Conservation (phyloP, 805 yeast species). For the Candida mattraensis region DNA sequence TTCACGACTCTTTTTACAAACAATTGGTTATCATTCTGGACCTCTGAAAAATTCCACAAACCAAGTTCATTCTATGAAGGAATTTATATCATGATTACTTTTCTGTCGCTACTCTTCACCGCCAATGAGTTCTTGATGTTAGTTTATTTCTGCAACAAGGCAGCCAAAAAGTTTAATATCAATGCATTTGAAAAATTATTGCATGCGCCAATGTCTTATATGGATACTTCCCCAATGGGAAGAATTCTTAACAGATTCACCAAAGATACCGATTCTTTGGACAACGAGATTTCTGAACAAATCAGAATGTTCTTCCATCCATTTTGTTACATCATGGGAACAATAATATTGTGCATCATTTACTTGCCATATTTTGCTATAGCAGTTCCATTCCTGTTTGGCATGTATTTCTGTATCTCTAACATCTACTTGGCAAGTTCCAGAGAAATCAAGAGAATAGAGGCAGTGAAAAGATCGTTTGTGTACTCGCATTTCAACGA, state of each 20-base stretch:
- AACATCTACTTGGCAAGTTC: conserved; percentile 68
- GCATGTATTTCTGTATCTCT: conserved; percentile 47
- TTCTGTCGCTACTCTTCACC: conserved; percentile 46
- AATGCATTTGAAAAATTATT: conserved; percentile 59
- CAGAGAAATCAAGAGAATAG: conserved; percentile 73
- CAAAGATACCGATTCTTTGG: conserved; percentile 81
- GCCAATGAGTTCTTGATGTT: conserved; percentile 46
- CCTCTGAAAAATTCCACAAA: conserved; percentile 47
- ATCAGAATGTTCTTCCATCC: conserved; percentile 59
- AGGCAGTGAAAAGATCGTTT: conserved; percentile 67
- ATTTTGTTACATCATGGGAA: conserved; percentile 36
- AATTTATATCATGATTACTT: conserved; percentile 59
- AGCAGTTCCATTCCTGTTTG: conserved; percentile 54
- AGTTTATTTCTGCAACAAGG: conserved; percentile 50
- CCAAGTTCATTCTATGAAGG: conserved; percentile 67
- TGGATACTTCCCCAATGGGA: conserved; percentile 88
- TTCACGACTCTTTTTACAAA: conserved; percentile 59
- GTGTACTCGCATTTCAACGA: conserved; percentile 75
- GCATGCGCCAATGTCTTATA: conserved; percentile 77
- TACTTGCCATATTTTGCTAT: conserved; percentile 63
- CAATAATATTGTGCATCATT: conserved; percentile 41
- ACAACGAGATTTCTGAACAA: conserved; percentile 76
- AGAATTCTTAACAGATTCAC: conserved; percentile 82
- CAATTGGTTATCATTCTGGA: conserved; percentile 86
- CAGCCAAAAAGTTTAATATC: conserved; percentile 59